Conservation (phyloP, 768 basidiomycete genomes). For the Podaxis mareebaensis region DNA sequence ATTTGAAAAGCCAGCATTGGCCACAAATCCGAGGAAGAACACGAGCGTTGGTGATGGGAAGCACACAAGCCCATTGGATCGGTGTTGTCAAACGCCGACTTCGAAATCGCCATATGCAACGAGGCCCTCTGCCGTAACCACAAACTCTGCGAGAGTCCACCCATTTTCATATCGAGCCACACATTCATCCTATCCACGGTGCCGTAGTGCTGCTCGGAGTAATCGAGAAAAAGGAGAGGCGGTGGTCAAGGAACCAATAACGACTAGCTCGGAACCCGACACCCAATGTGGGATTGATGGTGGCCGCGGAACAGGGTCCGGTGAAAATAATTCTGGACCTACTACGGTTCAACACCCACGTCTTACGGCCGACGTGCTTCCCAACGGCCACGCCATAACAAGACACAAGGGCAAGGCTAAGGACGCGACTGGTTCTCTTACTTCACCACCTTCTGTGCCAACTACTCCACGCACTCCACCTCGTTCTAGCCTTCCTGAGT, state of each 20-base stretch:
- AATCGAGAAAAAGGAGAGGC: conserved; percentile 1
- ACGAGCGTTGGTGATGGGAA: conserved; percentile 1
- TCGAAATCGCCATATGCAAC: neutral
- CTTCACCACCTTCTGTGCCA: neutral
- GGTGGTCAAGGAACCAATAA: neutral
- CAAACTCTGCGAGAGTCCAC: neutral
- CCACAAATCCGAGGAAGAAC: neutral
- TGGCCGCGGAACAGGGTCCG: conserved; percentile 3
- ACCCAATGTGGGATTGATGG: conserved; percentile 2
- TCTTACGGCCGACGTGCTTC: conserved; percentile 4
- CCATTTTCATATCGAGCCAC: neutral
- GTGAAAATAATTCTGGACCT: conserved; percentile 5
- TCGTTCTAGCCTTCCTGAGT: neutral
- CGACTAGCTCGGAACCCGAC: neutral
- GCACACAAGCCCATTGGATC: neutral
- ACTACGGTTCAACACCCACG: neutral
- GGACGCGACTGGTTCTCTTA: neutral
- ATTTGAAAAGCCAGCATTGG: neutral
- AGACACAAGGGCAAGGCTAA: conserved; percentile 4
- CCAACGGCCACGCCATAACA: neutral
- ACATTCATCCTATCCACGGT: neutral
- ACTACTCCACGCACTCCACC: neutral
- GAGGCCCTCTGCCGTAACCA: conserved; percentile 5
- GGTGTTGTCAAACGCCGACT: neutral
- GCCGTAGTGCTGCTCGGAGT: neutral